Evolutionary conservation across 208 protist species (phyloP), one percentile per base, ranked within the genome.

Genomic region (Leishmania arabica): DNA sequence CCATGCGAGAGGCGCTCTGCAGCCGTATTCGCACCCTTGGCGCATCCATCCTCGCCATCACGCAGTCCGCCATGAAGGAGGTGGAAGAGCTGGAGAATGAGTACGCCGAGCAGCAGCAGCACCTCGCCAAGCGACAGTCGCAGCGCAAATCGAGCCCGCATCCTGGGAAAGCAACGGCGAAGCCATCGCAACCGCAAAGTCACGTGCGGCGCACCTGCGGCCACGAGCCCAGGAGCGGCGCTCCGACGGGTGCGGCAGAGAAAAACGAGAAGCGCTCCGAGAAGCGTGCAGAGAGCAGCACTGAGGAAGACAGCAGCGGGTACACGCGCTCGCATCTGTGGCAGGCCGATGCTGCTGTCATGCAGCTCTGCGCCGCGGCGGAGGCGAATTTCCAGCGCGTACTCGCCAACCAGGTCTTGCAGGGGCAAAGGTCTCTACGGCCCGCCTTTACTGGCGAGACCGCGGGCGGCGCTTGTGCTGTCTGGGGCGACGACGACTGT

Each of bases 11-110:
- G 17, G 88, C 85, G 40, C 75, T 92, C 68, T 86, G 85, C 51
- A 78, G 58, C 34, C 88, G 88, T 70, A 92, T 92, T 75, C 82
- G 84, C 21, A 76, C 73, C 15, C 84, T 92, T 7, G 86, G 86
- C 5, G 68, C 40, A 17, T 75, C 87, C 9, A 89, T 92, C 47
- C 53, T 90, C 11, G 65, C 31, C 1, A 92, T 89, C 47, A 84
- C 84, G n/a, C 70, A 77, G 15, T 17, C 77, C n/a, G 78, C 82
- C 3, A 3, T 81, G 9, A 19, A 68, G 62, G 72, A 86, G 19
- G 83, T 86, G 15, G 73, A 72, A 42, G 49, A 72, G 34, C 75
- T 84, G 21, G 84, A 87, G 13, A 60, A 1, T 6, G 40, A 34
- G 7, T 75, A 66, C 76, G 78, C n/a, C 13, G 31, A 75, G 65